Conservation (phyloP, 1,139 yeast genomes). For the Blastobotrys elegans region DNA sequence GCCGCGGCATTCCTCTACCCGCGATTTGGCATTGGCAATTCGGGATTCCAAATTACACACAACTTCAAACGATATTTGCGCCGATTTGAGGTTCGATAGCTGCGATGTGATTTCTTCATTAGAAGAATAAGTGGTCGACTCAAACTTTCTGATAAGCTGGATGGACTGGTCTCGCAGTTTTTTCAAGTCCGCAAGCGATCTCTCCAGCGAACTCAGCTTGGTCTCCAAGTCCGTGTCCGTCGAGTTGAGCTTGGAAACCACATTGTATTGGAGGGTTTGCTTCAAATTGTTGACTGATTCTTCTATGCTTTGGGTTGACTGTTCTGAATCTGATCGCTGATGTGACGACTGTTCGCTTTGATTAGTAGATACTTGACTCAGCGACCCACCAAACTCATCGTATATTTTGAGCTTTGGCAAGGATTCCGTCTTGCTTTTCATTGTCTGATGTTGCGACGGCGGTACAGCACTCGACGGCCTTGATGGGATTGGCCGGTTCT, state of each 20-base stretch:
- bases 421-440: not conserved
- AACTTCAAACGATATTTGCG: conserved; percentile 19
- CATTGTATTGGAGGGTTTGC: conserved; percentile 21
- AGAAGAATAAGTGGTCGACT: conserved; percentile 17
- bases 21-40: conserved; percentile 19
- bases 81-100: conserved; percentile 17
- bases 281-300: conserved; percentile 20
- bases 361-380: not conserved
- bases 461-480: not conserved
- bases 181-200: conserved; percentile 19
- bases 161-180: conserved; percentile 18
- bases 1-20: conserved; percentile 24
- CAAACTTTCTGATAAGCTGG: conserved; percentile 15
- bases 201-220: conserved; percentile 19
- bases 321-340: not conserved
- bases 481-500: not conserved
- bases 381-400: conserved; percentile 6
- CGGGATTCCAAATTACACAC: conserved; percentile 24
- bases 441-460: not conserved
- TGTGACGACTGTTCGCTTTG: not conserved
- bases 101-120: conserved; percentile 17
- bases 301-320: conserved; percentile 6
- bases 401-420: not conserved
- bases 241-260: conserved; percentile 20
- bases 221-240: conserved; percentile 17